These are phyloP conservation scores for Solanum pinnatisectum DNA, from an alignment of 257 asterid genomes.

Conservation along the genomic window DNA sequence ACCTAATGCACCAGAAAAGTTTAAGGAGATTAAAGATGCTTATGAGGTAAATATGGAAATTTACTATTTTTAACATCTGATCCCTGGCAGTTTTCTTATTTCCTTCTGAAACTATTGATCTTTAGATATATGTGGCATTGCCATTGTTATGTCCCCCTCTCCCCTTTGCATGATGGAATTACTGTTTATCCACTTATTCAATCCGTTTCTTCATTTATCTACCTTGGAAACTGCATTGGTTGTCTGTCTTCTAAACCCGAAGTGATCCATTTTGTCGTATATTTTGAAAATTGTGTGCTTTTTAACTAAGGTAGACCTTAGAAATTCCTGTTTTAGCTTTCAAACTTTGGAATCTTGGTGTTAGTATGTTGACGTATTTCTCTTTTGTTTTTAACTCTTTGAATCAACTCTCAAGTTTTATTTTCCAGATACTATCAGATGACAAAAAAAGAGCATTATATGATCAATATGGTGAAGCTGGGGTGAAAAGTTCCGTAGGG, in stretches of 20 bases:
- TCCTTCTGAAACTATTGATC: not conserved
- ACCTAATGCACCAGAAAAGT: slow-evolving; percentile 92
- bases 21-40: slow-evolving; percentile 95
- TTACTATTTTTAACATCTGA: not conserved
- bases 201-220: not conserved
- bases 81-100: not conserved
- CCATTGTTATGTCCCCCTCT: not conserved
- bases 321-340: not conserved
- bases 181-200: not conserved
- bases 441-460: slow-evolving; percentile 92
- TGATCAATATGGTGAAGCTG: slow-evolving; percentile 98
- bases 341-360: not conserved
- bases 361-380: not conserved
- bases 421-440: slow-evolving; percentile 95
- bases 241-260: not conserved
- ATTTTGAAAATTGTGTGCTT: not conserved
- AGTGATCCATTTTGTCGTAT: not conserved
- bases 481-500: slow-evolving; percentile 77
- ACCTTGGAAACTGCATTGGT: not conserved
- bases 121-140: not conserved
- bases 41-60: slow-evolving; percentile 66
- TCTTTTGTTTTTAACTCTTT: not conserved
- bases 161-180: not conserved
- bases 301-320: not conserved
- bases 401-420: slow-evolving; percentile 29